A percentile compares a stretch with the other conserved stretches of the same genome.
phyloP scores from a whole-genome alignment of 805 yeast species.

The Ogataea ganodermae region DNA sequence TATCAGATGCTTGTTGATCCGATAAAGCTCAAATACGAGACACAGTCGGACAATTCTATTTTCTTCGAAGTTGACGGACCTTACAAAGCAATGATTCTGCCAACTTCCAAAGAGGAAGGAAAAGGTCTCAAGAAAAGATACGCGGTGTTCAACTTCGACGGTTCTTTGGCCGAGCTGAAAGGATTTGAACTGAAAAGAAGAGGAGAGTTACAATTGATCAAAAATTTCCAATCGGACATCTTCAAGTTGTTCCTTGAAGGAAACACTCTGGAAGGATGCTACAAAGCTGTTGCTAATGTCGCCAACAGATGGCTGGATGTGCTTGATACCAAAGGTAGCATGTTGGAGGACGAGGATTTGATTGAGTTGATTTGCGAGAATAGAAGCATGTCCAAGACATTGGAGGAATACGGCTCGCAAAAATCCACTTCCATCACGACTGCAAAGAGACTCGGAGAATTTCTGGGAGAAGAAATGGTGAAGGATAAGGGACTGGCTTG shows the following conservation, averaged over 20 bases:
- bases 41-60: conserved; percentile 87
- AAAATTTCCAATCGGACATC: conserved; percentile 92
- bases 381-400: conserved; percentile 89
- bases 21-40: conserved; percentile 64
- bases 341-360: conserved; percentile 90
- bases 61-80: conserved; percentile 99
- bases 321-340: conserved; percentile 79
- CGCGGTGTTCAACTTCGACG: conserved; percentile 96
- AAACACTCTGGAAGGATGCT: conserved; percentile 72
- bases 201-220: conserved; percentile 91
- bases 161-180: conserved; percentile 89
- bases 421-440: conserved; percentile 96
- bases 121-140: conserved; percentile 94
- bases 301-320: conserved; percentile 97
- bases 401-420: conserved; percentile 85
- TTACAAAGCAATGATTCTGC: conserved; percentile 93
- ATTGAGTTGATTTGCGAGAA: conserved; percentile 95
- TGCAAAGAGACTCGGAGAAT: conserved; percentile 89
- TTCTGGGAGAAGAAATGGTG: conserved; percentile 94
- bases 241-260: conserved; percentile 92
- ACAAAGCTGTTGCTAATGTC: conserved; percentile 84
- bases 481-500: conserved; percentile 96
- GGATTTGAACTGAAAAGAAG: conserved; percentile 97
- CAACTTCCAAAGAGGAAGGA: conserved; percentile 97
- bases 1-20: conserved; percentile 86